Evolutionary conservation across 345 rosid species (phyloP), one percentile per base, ranked within the genome.

Genomic region (Reutealis trisperma): DNA sequence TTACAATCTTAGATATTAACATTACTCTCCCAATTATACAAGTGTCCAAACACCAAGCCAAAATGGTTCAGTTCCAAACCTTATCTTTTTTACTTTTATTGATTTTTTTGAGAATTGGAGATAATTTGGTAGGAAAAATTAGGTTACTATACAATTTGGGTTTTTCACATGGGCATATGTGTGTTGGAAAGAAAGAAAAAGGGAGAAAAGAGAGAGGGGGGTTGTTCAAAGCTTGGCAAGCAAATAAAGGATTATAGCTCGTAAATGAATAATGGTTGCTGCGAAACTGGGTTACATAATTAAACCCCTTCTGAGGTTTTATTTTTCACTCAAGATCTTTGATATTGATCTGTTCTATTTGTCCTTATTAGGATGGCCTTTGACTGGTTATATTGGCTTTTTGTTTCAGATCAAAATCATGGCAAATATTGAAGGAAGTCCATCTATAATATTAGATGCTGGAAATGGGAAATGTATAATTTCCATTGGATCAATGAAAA

Each of bases 381-480:
- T 51, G 45, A 71, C 11, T 16, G 45, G 45, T 54, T 11, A 16
- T 24, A 21, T 67, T 58, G 2, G 11, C 11, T 64, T 74, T 47
- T 11, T 75, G 45, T 78, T 78, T 63, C 83, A 86, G 88, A 76
- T 79, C 18, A 59, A 81, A 68, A 49, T 83, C 63, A 25, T 79
- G 30, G 77, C 76, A 27, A 67, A 64, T 27, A 22, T 81, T 1
- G 80, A 72, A 57, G 85, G 71, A 77, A 81, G 83, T 74, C 74
- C 80, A 0, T 64, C 71, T 12, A 69, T 86, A 45, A 41, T 58
- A 61, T 24, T 81, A 59, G 64, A 81, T 21, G 79, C 83, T 55
- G 86, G 83, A 74, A n/a, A 72, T 42, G 82, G 70, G n/a, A 19
- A 75, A 16, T 81, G 88, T 24, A 37, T 6, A 49, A 76, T 85